phyloP scores from a whole-genome alignment of 169 alveolate genomes.

The Perkinsus olseni region DNA sequence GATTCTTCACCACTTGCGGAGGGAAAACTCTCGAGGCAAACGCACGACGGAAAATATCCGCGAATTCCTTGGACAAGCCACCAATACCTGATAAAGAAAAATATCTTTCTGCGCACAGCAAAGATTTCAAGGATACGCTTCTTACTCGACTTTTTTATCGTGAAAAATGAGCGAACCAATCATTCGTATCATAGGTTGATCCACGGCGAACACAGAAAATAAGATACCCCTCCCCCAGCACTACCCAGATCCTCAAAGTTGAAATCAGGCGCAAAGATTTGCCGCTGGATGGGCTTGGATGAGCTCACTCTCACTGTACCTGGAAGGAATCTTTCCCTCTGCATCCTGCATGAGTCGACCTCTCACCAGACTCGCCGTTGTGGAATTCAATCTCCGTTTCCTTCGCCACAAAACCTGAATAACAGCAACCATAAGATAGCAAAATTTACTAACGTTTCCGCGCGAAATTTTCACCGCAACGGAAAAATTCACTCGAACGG shows the following conservation, averaged over 20 bases:
- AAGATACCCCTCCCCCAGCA: constrained; percentile 52
- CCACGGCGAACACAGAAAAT: neutral
- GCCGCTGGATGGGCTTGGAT: constrained; percentile 23
- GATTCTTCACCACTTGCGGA: constrained; percentile 84
- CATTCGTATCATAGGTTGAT: too few species aligned
- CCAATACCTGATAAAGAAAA: constrained; percentile 68
- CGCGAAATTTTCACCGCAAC: neutral
- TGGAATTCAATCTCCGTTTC: neutral
- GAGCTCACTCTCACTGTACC: constrained; percentile 33
- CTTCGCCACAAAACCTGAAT: neutral
- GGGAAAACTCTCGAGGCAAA: constrained; percentile 98
- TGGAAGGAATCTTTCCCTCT: neutral
- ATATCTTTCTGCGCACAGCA: neutral
- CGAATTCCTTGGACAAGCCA: constrained; percentile 85
- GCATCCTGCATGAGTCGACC: neutral
- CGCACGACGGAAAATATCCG: constrained; percentile 98
- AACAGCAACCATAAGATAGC: neutral
- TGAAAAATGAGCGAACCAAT: neutral
- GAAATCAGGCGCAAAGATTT: constrained; percentile 65
- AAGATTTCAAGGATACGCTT: neutral
- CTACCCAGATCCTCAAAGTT: constrained; percentile 82
- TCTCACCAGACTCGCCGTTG: neutral
- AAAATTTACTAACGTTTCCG: too few species aligned
- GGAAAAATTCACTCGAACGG: too few species aligned
- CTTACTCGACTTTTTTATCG: too few species aligned